Conservation (phyloP, 306 rosid genomes). For the Nissolia schottii region DNA sequence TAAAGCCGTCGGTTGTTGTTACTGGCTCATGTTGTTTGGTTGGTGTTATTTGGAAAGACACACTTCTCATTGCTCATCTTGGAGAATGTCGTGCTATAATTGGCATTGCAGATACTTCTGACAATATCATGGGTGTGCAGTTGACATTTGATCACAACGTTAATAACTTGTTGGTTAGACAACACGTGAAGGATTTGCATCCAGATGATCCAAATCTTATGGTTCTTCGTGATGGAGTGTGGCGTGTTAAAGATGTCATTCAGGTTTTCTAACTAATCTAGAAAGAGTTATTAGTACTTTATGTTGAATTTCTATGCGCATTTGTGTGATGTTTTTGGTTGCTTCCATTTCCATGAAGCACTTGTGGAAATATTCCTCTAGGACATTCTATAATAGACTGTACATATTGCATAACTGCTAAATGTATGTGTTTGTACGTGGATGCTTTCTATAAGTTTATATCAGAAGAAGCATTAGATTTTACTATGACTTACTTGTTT, state of each 20-base stretch:
- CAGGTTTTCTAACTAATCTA: background rate
- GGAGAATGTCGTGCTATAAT: slow-evolving; percentile 63
- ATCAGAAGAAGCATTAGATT: too few species aligned
- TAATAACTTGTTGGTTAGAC: background rate
- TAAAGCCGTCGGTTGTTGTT: background rate
- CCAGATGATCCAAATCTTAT: too few species aligned
- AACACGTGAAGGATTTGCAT: background rate
- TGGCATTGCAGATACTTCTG: slow-evolving; percentile 39
- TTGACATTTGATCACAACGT: background rate
- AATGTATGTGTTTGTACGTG: background rate
- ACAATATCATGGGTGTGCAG: background rate
- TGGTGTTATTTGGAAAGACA: slow-evolving; percentile 58
- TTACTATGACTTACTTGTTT: background rate
- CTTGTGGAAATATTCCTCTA: too few species aligned
- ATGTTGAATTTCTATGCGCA: too few species aligned
- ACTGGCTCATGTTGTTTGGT: slow-evolving; percentile 40
- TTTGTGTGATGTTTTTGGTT: too few species aligned
- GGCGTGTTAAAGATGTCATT: background rate
- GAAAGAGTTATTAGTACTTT: background rate
- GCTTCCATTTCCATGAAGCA: too few species aligned
- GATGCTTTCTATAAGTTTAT: background rate
- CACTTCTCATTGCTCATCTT: slow-evolving; percentile 47
- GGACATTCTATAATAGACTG: too few species aligned
- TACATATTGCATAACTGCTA: too few species aligned
- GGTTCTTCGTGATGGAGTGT: background rate